Evolutionary conservation across 1,139 yeast species (phyloP).

Genomic region (Kodamaea plutei): DNA sequence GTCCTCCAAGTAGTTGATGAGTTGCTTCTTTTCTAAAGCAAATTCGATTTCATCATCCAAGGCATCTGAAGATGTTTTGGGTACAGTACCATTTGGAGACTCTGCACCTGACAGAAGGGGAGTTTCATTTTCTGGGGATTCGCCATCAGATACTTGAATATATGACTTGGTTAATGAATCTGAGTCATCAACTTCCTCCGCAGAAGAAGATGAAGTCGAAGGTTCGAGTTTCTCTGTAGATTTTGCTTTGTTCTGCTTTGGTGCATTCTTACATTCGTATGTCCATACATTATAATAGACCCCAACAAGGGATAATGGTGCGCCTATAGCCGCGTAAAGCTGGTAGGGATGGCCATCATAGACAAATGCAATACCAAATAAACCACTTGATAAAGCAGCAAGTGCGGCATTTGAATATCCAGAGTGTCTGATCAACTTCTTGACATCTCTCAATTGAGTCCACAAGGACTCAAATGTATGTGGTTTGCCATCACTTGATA

Average conservation of each 20-base stretch:
- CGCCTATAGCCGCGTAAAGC: slow-evolving; percentile 51
- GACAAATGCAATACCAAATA: slow-evolving; percentile 41
- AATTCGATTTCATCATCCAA: slow-evolving; percentile 42
- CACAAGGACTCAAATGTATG: slow-evolving; percentile 5
- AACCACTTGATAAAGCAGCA: slow-evolving; percentile 34
- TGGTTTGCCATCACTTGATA: slow-evolving; percentile 5
- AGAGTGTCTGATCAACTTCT: slow-evolving; percentile 12
- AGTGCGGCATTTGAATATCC: slow-evolving; percentile 30
- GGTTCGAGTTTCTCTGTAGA: slow-evolving; percentile 3
- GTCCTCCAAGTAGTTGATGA: slow-evolving; percentile 27
- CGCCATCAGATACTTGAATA: slow-evolving; percentile 46
- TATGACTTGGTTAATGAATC: slow-evolving; percentile 49
- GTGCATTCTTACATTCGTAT: slow-evolving; percentile 7
- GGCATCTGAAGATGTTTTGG: no score
- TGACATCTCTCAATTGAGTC: slow-evolving; percentile 7
- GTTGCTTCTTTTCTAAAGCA: slow-evolving; percentile 39
- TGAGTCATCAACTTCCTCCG: slow-evolving; percentile 16
- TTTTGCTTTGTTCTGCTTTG: background rate
- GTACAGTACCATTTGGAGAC: no score
- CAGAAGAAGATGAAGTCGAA: slow-evolving; percentile 1
- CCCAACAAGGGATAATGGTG: slow-evolving; percentile 25
- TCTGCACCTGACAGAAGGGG: slow-evolving; percentile 28
- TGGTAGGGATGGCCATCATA: slow-evolving; percentile 54
- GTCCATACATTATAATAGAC: slow-evolving; percentile 10
- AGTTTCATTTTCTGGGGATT: slow-evolving; percentile 26